These are phyloP conservation scores for Coemansia sp. DNA, from an alignment of 192 early-diverging fungal species.

Conservation along the genomic window DNA sequence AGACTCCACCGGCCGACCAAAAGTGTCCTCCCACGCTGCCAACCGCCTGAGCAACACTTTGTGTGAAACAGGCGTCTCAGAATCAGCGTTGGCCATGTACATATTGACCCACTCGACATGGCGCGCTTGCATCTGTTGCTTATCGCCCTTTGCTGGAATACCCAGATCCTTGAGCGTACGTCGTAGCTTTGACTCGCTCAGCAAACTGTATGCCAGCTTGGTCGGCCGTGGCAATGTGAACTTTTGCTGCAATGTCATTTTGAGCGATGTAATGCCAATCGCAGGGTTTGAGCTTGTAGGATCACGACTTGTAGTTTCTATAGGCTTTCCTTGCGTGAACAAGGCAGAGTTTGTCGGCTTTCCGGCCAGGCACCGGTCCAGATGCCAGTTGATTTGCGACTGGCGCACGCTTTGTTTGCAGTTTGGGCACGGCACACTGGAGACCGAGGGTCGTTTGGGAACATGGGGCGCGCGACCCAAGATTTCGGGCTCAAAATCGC, in stretches of 20 bases:
- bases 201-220: conserved; percentile 52
- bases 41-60: conserved; percentile 26
- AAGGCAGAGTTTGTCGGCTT: background rate
- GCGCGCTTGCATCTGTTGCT: conserved; percentile 46
- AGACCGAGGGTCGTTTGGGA: background rate
- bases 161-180: conserved; percentile 49
- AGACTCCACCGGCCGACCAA: conserved; percentile 15
- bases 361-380: conserved; percentile 45
- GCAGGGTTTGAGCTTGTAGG: no score
- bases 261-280: background rate
- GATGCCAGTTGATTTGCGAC: conserved; percentile 46
- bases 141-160: conserved; percentile 50
- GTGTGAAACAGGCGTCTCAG: conserved; percentile 36
- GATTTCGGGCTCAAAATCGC: conserved; percentile 29
- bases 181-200: conserved; percentile 52
- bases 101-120: conserved; percentile 55
- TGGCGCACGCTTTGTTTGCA: conserved; percentile 31
- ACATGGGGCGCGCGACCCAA: background rate
- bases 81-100: conserved; percentile 55
- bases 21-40: conserved; percentile 34
- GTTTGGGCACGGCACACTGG: conserved; percentile 39
- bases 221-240: conserved; percentile 41
- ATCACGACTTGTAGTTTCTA: no score
- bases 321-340: background rate
- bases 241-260: background rate